Evolutionary conservation across 2,329 filamentous ascomycete genomes (phyloP).

Genomic region (Basipetospora chlamydospora): DNA sequence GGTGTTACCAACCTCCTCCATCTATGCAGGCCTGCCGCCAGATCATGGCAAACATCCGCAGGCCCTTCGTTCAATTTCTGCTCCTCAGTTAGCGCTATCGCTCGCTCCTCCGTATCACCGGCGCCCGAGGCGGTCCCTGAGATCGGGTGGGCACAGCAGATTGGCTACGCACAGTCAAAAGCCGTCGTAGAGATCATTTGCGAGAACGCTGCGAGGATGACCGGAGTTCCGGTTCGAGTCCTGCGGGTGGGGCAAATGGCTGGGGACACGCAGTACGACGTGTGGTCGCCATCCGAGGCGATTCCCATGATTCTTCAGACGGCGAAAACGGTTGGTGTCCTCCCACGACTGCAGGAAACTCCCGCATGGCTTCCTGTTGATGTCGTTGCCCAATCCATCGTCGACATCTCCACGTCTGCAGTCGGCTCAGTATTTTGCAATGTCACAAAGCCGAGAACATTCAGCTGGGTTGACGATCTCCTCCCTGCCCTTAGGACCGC

Average conservation of each 20-base stretch:
- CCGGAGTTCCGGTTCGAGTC: constrained; percentile 15
- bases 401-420: constrained; percentile 21
- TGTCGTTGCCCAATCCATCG: constrained; percentile 23
- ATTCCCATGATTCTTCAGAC: constrained; percentile 36
- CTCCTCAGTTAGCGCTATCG: constrained; percentile 32
- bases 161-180: constrained; percentile 29
- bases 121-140: constrained; percentile 22
- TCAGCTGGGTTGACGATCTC: constrained; percentile 35
- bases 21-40: constrained; percentile 14
- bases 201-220: constrained; percentile 17
- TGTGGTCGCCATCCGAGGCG: constrained; percentile 37
- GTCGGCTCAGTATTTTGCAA: constrained; percentile 25
- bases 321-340: constrained; percentile 24
- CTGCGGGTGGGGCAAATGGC: constrained; percentile 36
- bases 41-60: constrained; percentile 2
- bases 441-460: constrained; percentile 29
- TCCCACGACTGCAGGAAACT: constrained; percentile 30
- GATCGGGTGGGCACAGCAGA: constrained; percentile 22
- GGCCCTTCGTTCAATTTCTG: constrained; percentile 28
- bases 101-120: constrained; percentile 14
- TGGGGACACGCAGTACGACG: constrained; percentile 28
- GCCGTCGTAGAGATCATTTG: constrained; percentile 24
- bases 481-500: constrained; percentile 29
- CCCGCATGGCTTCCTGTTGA: constrained; percentile 32
- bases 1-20: constrained; percentile 28